phyloP scores from a whole-genome alignment of 208 protist species.

The Balamuthia mandrillaris region DNA sequence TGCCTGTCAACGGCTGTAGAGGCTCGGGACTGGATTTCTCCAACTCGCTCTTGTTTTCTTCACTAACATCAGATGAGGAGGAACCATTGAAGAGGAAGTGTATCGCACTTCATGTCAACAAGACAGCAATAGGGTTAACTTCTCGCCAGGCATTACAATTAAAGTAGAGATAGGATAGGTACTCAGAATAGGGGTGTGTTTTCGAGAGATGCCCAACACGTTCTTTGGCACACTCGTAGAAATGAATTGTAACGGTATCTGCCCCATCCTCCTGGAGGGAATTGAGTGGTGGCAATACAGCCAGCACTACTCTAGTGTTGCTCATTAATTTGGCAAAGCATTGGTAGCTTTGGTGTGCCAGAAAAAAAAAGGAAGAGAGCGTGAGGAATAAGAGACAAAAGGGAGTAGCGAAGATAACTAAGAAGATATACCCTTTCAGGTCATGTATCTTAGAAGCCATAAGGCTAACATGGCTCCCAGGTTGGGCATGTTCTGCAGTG shows the following conservation, averaged over 20 bases:
- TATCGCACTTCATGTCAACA: too few species aligned
- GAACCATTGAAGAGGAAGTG: too few species aligned
- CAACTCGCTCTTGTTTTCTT: background rate
- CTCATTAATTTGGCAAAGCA: slow-evolving; percentile 39
- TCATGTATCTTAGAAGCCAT: background rate
- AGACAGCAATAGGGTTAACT: too few species aligned
- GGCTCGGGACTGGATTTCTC: too few species aligned
- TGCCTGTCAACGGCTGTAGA: background rate
- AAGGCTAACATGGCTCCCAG: background rate
- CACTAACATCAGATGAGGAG: background rate
- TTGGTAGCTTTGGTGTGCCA: background rate
- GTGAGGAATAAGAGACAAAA: too few species aligned
- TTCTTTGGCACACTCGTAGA: slow-evolving; percentile 16
- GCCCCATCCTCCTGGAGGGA: background rate
- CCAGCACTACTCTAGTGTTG: slow-evolving; percentile 31
- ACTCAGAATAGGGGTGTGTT: background rate
- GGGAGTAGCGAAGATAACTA: too few species aligned
- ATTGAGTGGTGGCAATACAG: slow-evolving; percentile 9
- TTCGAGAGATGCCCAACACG: too few species aligned
- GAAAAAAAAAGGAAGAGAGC: too few species aligned
- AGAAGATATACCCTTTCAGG: background rate
- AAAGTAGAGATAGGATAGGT: background rate
- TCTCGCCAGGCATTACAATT: background rate
- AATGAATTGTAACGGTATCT: background rate
- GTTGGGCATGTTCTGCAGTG: background rate